Conservation (phyloP, 2,329 filamentous ascomycete species). For the Cercospora sp. region DNA sequence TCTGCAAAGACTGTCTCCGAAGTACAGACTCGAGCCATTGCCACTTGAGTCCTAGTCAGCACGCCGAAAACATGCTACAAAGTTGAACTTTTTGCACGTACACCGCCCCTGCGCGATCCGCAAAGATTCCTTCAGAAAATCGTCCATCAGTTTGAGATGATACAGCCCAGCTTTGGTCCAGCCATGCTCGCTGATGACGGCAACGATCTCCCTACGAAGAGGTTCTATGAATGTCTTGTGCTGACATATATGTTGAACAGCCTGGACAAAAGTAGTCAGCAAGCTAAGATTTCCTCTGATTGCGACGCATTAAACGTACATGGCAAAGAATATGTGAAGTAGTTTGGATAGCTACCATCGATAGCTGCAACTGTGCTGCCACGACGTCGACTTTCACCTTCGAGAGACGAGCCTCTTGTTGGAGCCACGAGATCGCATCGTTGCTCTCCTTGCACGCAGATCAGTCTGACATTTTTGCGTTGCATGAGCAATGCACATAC, state of each 20-base stretch:
- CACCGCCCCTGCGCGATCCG: neutral
- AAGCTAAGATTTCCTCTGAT: no score
- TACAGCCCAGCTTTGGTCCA: slow-evolving; percentile 36
- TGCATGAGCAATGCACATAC: neutral
- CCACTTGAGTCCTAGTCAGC: neutral
- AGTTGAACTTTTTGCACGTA: neutral
- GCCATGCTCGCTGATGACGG: slow-evolving; percentile 29
- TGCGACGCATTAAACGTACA: neutral
- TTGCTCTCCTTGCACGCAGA: slow-evolving; percentile 15
- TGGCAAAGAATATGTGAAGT: slow-evolving; percentile 40
- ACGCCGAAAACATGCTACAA: neutral
- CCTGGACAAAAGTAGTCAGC: neutral
- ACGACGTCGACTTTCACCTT: neutral
- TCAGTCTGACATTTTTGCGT: neutral
- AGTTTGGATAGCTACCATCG: slow-evolving; percentile 39
- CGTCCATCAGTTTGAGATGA: slow-evolving; percentile 38
- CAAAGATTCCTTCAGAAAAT: slow-evolving; percentile 32
- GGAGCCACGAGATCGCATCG: neutral
- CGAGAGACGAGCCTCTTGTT: neutral
- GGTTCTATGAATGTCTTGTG: slow-evolving; percentile 32
- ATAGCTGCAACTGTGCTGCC: neutral
- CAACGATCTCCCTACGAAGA: slow-evolving; percentile 33
- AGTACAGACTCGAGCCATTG: neutral
- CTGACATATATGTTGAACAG: slow-evolving; percentile 28
- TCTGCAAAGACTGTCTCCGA: neutral